Conservation (phyloP, 2,329 filamentous ascomycete genomes). For the Neopestalotiopsis rosae region DNA sequence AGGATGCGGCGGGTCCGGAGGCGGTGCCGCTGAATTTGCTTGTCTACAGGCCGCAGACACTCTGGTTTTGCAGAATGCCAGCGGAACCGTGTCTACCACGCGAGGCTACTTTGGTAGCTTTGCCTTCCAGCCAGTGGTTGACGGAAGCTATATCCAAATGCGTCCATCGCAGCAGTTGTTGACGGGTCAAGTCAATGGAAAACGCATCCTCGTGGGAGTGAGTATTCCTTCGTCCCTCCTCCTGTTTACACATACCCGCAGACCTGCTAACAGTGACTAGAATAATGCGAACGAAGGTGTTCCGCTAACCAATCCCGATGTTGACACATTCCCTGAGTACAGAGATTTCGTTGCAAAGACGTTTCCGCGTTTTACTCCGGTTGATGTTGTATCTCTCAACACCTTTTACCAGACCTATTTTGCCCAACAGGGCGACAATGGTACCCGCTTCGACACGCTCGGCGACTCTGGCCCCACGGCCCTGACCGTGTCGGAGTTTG, state of each 20-base stretch:
- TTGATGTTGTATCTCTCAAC: background rate
- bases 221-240: background rate
- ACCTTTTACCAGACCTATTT: background rate
- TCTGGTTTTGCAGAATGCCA: slow-evolving; percentile 35
- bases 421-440: background rate
- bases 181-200: slow-evolving; percentile 37
- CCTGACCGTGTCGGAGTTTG: background rate
- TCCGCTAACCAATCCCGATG: background rate
- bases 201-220: slow-evolving; percentile 35
- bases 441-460: background rate
- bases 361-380: background rate
- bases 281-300: slow-evolving; percentile 45
- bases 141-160: slow-evolving; percentile 38
- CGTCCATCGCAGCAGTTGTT: slow-evolving; percentile 36
- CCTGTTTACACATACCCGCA: background rate
- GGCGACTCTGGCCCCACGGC: slow-evolving; percentile 4
- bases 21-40: slow-evolving; percentile 29
- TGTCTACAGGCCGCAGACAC: slow-evolving; percentile 42
- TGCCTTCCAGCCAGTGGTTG: slow-evolving; percentile 45
- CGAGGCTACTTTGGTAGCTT: slow-evolving; percentile 29
- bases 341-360: background rate
- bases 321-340: background rate
- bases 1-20: background rate
- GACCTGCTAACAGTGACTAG: background rate
- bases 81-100: slow-evolving; percentile 34